These are phyloP conservation scores for Metschnikowia baotianmanensis DNA, from an alignment of 805 yeast species.

Conservation along the genomic window DNA sequence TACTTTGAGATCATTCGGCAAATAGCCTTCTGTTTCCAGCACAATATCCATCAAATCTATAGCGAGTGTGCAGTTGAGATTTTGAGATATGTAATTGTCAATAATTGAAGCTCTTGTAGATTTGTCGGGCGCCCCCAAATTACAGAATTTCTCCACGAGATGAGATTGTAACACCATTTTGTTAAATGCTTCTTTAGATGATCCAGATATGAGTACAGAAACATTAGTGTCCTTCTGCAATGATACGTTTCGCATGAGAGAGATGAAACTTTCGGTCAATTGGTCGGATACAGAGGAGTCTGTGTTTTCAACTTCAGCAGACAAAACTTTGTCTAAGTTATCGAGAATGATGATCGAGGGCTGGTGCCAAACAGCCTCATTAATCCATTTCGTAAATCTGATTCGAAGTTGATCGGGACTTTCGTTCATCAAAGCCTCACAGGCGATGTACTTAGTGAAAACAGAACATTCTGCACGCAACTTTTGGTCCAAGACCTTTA, in stretches of 20 bases:
- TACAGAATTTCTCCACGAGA: slow-evolving; percentile 59
- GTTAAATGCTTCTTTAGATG: slow-evolving; percentile 65
- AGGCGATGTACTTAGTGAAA: slow-evolving; percentile 46
- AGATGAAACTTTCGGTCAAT: slow-evolving; percentile 56
- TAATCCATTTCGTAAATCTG: slow-evolving; percentile 43
- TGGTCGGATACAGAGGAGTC: slow-evolving; percentile 64
- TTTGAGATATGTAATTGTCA: slow-evolving; percentile 32
- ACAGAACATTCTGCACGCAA: slow-evolving; percentile 43
- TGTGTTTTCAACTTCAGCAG: slow-evolving; percentile 59
- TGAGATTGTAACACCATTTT: slow-evolving; percentile 62
- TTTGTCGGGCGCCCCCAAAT: slow-evolving; percentile 68
- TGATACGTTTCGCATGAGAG: slow-evolving; percentile 43
- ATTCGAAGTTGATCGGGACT: slow-evolving; percentile 45
- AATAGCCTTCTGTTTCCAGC: slow-evolving; percentile 82
- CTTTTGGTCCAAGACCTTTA: slow-evolving; percentile 39
- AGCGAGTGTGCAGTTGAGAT: slow-evolving; percentile 32
- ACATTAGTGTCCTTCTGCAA: slow-evolving; percentile 45
- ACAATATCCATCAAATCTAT: slow-evolving; percentile 46
- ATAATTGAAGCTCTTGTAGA: slow-evolving; percentile 51
- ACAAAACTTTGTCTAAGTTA: slow-evolving; percentile 69
- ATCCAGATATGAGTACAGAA: slow-evolving; percentile 60
- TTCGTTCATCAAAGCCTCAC: slow-evolving; percentile 59
- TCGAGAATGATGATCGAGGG: slow-evolving; percentile 78
- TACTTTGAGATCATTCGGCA: slow-evolving; percentile 76
- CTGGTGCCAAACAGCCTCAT: slow-evolving; percentile 65